Evolutionary conservation across 2,329 filamentous ascomycete species (phyloP), one percentile per base, ranked within the genome.

Genomic region (Colletotrichum noveboracense): DNA sequence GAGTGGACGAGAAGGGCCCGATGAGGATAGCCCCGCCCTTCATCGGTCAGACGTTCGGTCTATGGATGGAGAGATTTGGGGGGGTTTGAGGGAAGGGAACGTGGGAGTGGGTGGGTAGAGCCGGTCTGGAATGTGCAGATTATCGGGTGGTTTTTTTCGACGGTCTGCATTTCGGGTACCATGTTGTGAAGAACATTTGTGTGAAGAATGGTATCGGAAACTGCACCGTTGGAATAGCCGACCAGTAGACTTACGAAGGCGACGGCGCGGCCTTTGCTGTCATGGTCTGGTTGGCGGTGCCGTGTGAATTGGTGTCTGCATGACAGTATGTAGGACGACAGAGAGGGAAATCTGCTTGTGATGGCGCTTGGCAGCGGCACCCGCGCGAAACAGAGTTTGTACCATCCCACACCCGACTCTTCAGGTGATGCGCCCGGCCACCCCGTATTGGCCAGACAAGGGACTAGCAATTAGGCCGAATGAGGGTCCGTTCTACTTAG

Each of bases 371-470:
- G 74, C 74, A 52, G 74, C 74, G 71, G 74, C 71, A 76, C 55
- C 74, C 55, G 74, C 74, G 74, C 70, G n/a, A 76, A 76, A 70
- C 60, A 74, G 66, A 76, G 66, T 74, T 70, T 62, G 66, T 65
- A 28, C 38, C 56, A 72, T 75, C 64, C 69, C 73, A 62, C 73
- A 73, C 64, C 56, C 30, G 64, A 43, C 30, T 28, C 64, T 52
- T 67, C 70, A 73, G 62, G 73, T 75, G 70, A 76, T 70, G 74
- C 66, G 38, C 71, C 48, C 38, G 36, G 38, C 48, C 66, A 43
- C 26, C 36, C 66, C 65, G 66, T 32, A 75, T 74, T 74, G 74
- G 71, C 61, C 52, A 52, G 48, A 61, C 55, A 34, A 9, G 58
- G 62, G 52, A 66, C 70, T 58, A 66, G 56, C 24, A 38, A 60